Conservation (phyloP, 176 grass and related monocot genomes). For the Urochloa ruziziensis region DNA sequence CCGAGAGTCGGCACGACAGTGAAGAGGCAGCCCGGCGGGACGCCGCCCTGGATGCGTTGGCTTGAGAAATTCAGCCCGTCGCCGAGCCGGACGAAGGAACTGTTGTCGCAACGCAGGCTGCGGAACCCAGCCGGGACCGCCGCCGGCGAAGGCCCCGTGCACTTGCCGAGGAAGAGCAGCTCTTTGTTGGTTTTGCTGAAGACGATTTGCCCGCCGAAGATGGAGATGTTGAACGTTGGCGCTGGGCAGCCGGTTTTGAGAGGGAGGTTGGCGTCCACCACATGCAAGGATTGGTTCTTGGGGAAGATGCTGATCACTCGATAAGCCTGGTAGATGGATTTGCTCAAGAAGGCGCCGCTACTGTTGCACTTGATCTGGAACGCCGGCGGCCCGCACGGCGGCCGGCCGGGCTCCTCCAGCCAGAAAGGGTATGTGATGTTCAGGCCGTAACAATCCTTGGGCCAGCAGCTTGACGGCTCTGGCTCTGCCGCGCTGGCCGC, state of each 20-base stretch:
- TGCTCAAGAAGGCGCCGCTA: background rate
- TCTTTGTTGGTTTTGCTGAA: background rate
- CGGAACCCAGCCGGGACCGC: background rate
- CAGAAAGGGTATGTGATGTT: conserved; percentile 38
- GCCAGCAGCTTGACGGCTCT: background rate
- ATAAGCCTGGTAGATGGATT: rapidly evolving
- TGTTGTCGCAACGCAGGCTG: background rate
- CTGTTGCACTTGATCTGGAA: conserved; percentile 35
- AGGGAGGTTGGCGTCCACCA: conserved; percentile 17
- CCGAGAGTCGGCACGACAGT: background rate
- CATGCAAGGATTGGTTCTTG: background rate
- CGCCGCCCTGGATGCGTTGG: background rate
- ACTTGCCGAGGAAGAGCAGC: conserved; percentile 3
- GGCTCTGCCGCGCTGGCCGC: background rate
- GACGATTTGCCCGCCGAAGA: background rate
- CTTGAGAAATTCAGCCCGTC: background rate
- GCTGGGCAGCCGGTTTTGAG: conserved; percentile 6
- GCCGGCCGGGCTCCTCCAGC: conserved; percentile 10
- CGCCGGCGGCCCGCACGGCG: background rate
- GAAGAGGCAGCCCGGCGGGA: background rate
- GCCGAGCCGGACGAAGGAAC: background rate
- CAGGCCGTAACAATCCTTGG: background rate
- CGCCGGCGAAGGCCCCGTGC: background rate
- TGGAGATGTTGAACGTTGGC: background rate
- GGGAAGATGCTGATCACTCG: background rate